Conservation (phyloP, 2,329 filamentous ascomycete genomes). For the Zymoseptoria pseudotritici region DNA sequence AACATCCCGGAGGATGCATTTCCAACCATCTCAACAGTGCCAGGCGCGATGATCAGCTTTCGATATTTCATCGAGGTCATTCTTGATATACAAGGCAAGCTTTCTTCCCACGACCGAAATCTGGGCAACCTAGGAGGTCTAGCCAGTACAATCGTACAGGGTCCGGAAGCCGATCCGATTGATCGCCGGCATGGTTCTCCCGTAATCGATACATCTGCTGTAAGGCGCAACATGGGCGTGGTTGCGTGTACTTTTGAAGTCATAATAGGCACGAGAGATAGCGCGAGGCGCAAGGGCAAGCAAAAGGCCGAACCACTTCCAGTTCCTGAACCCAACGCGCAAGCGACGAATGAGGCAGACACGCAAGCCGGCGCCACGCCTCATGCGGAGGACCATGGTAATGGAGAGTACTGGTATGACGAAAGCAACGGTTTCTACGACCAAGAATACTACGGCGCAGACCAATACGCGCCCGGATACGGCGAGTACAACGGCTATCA, state of each 20-base stretch:
- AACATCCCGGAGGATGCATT: slow-evolving; percentile 85
- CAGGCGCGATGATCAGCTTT: slow-evolving; percentile 90
- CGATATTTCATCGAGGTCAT: slow-evolving; percentile 90
- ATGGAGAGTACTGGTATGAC: slow-evolving; percentile 12
- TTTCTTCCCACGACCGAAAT: slow-evolving; percentile 62
- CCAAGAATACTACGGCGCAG: slow-evolving; percentile 9
- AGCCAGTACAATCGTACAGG: slow-evolving; percentile 17
- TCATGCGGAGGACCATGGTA: neutral
- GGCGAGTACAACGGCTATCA: slow-evolving; percentile 7
- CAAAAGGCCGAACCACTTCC: slow-evolving; percentile 27
- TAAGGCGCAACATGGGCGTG: slow-evolving; percentile 86
- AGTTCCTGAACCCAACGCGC: neutral
- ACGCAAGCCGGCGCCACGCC: slow-evolving; percentile 5
- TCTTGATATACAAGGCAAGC: slow-evolving; percentile 80
- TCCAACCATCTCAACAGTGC: slow-evolving; percentile 82
- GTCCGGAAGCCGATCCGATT: slow-evolving; percentile 3
- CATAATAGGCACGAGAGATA: slow-evolving; percentile 79
- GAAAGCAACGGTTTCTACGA: slow-evolving; percentile 21
- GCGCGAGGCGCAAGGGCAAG: slow-evolving; percentile 44
- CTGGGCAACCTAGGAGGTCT: slow-evolving; percentile 20
- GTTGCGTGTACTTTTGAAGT: slow-evolving; percentile 80
- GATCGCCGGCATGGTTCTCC: slow-evolving; percentile 37
- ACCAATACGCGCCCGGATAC: slow-evolving; percentile 4
- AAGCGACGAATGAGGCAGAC: slow-evolving; percentile 1
- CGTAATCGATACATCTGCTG: slow-evolving; percentile 78